A percentile compares a stretch with the other conserved stretches of the same genome.
Evolutionary conservation across 163 green algal genomes (phyloP).

Genomic region (Smithsoniella earleae): DNA sequence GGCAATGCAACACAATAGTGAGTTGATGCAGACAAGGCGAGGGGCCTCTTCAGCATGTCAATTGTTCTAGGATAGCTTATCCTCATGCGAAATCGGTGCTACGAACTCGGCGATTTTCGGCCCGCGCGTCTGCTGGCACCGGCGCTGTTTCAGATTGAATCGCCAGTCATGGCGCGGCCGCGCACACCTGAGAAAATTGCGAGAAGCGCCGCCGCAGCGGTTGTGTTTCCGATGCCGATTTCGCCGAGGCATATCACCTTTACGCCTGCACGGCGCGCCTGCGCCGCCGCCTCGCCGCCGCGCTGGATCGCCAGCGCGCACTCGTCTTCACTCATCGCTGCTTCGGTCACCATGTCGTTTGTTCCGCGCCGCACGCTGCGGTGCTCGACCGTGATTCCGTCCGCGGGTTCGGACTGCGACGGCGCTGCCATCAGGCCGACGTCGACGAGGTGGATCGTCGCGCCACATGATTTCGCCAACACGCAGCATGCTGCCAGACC

Average conservation of each 20-base stretch:
- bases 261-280: neutral
- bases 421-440: neutral
- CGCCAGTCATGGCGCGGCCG: too few relatives aligned
- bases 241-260: conserved; percentile 35
- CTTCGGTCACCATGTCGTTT: conserved; percentile 31
- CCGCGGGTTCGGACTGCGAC: neutral
- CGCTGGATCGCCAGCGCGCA: conserved; percentile 34
- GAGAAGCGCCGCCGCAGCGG: conserved; percentile 38
- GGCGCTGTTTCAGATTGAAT: too few relatives aligned
- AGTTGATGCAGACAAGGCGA: too few relatives aligned
- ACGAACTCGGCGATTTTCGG: too few relatives aligned
- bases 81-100: too few relatives aligned
- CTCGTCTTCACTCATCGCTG: conserved; percentile 39
- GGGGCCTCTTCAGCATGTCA: too few relatives aligned
- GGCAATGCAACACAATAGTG: too few relatives aligned
- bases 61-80: too few relatives aligned
- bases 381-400: neutral
- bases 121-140: too few relatives aligned
- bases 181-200: conserved; percentile 38
- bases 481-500: conserved; percentile 20
- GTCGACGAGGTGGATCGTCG: neutral
- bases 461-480: neutral
- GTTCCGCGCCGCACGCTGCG: conserved; percentile 31
- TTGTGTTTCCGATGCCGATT: conserved; percentile 52
- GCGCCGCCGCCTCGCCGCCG: conserved; percentile 34